phyloP scores from a whole-genome alignment of 768 basidiomycete genomes.

The Rossbeevera mucosa region DNA sequence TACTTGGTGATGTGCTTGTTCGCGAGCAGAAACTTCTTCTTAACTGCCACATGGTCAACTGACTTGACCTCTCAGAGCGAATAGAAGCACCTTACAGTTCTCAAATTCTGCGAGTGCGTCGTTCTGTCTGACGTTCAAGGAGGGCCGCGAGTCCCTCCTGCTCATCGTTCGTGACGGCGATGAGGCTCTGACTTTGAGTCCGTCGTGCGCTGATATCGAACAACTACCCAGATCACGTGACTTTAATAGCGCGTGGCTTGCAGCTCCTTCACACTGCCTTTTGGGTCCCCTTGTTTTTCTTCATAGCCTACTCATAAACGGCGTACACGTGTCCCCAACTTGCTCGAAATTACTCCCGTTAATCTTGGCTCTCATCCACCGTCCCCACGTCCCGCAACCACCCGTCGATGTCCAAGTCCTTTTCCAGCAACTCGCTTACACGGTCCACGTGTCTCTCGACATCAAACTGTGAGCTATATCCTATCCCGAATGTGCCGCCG shows the following conservation, averaged over 20 bases:
- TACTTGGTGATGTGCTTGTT: conserved; percentile 92
- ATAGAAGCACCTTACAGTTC: conserved; percentile 53
- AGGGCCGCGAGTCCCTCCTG: conserved; percentile 36
- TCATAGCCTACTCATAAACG: conserved; percentile 13
- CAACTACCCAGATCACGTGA: conserved; percentile 28
- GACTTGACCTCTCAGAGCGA: no score
- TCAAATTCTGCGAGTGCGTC: conserved; percentile 83
- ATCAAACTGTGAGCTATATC: conserved; percentile 57
- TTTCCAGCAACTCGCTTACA: conserved; percentile 52
- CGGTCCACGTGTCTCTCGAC: conserved; percentile 50
- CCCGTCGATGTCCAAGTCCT: conserved; percentile 53
- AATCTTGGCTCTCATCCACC: conserved; percentile 25
- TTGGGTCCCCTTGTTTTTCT: conserved; percentile 12
- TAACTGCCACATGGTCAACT: conserved; percentile 52
- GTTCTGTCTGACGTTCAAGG: conserved; percentile 62
- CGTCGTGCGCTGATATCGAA: conserved; percentile 35
- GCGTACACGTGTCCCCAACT: conserved; percentile 15
- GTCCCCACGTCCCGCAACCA: conserved; percentile 45
- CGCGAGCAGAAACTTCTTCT: conserved; percentile 87
- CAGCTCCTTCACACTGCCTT: conserved; percentile 28
- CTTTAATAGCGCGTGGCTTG: conserved; percentile 15
- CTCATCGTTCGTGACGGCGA: conserved; percentile 29
- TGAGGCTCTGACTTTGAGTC: background rate
- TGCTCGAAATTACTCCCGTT: conserved; percentile 4
- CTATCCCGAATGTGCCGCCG: conserved; percentile 34